Base-by-base conservation (phyloP, 352 stramenopile species). In the Phytophthora agathidicida region DNA sequence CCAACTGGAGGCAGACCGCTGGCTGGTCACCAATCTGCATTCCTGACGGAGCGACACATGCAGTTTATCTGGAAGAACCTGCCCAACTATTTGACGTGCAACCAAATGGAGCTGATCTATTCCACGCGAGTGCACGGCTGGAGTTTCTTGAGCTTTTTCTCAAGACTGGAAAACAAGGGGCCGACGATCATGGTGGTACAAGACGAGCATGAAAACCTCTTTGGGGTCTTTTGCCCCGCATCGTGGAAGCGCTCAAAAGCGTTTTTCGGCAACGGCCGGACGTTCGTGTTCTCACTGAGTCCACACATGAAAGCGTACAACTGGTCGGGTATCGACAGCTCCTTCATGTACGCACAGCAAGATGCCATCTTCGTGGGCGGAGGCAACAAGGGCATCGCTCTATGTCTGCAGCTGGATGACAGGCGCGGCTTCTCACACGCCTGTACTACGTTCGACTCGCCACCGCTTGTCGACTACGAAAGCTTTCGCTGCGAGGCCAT, bases 341-440 rank as follows among this genome's bases (percentile, higher is more conserved):
- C 80, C 17, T 93, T 90, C 63, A 86, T 93, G 77, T 90, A 89
- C 47, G 65, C 69, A 7, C 69, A 70, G 1, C 70, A 51, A 19
- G 69, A 89, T 16, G 64, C 78, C 1, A 59, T 93, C 19, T 84
- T 93, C 36, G 68, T 90, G 31, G 83, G 83, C 14, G 80, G 83
- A 3, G 83, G 83, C 39, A 80, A 71, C 24, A 80, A 81, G 37
- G 83, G 83, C 7, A 88, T 91, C 17, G 80, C 83, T 23, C 44
- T 93, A 19, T 91, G 80, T 28, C 52, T 93, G 1, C 75, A 93
- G 38, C 57, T 91, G 32, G 83, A 93, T 42, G 83, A 91, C n/a
- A 62, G 75, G 31, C 79, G 80, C 13, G 83, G 83, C 0, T 93
- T 93, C 42, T 80, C 80, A 10, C 68, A 83, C 28, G 51, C 64